Base-by-base conservation (phyloP, 1,139 yeast species). In the Scheffersomyces segobiensis region DNA sequence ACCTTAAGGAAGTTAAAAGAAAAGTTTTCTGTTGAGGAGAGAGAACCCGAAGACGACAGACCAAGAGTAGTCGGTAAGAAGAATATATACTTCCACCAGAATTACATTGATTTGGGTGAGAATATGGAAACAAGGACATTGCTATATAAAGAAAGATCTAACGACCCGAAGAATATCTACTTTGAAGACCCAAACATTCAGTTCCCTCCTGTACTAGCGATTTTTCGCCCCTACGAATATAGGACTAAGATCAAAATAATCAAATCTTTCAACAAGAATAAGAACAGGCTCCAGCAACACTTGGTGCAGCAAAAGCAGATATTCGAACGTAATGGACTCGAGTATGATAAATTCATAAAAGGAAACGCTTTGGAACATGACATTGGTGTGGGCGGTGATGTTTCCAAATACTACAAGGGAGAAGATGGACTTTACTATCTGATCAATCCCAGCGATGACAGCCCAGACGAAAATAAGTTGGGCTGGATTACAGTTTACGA, bases 401-500 rank as follows among this genome's bases (percentile, higher is more conserved):
- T 68, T 47, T 71, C 70, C 50, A 68, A 73, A 39, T 85, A 79
- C 65, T 83, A 74, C 63, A 71, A 72, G 3, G 81, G 86, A 0
- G 84, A 86, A n/a, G 90, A 87, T 68, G 90, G 90, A 1, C 72
- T 86, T 3, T 73, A 77, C 55, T 74, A 72, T 56, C 74, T 68
- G 58, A 68, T 71, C 51, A 76, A 77, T 56, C 87, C 88, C 0
- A 73, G 73, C 8, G 91, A 87, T 67, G 91, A 87, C 67, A 73
- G 81, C 4, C 89, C 90, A 0, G 85, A 83, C 65, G 86, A 83
- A 53, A 80, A 76, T 56, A 87, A 85, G 63, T 63, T 86, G 49
- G 90, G 91, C 0, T 87, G 91, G 91, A 67, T 87, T 5, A 85
- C 90, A 0, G 74, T 87, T 1, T 86, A 83, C 63, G 88, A 86